Conservation (phyloP, 169 alveolate species). For the Toxoplasma gondii region DNA sequence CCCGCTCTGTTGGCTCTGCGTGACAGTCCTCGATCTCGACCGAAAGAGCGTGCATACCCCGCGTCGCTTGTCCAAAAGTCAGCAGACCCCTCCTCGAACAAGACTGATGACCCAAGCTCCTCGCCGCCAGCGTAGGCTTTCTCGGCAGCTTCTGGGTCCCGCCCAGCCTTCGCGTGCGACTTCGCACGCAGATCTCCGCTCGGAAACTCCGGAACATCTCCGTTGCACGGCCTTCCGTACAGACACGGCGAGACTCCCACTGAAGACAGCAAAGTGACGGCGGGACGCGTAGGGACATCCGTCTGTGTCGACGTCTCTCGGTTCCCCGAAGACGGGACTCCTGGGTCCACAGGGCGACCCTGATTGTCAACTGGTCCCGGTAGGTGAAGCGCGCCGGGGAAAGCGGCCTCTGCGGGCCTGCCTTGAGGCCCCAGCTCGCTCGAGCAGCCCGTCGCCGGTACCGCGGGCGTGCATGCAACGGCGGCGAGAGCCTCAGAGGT, state of each 20-base stretch:
- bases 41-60: background rate
- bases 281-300: too few species aligned
- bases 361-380: too few species aligned
- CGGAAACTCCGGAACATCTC: background rate
- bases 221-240: background rate
- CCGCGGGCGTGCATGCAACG: too few species aligned
- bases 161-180: background rate
- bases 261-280: background rate
- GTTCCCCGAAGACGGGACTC: too few species aligned
- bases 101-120: background rate
- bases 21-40: background rate
- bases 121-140: background rate
- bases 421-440: too few species aligned
- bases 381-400: too few species aligned
- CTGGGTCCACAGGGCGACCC: too few species aligned
- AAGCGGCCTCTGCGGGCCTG: too few species aligned
- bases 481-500: too few species aligned
- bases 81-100: background rate
- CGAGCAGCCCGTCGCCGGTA: too few species aligned
- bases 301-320: too few species aligned
- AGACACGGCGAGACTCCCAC: background rate
- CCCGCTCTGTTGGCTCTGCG: background rate
- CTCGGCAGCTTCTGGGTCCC: background rate
- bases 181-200: background rate
- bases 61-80: background rate